Evolutionary conservation across 768 basidiomycete species (phyloP).

Genomic region (Mycena capillaripes): DNA sequence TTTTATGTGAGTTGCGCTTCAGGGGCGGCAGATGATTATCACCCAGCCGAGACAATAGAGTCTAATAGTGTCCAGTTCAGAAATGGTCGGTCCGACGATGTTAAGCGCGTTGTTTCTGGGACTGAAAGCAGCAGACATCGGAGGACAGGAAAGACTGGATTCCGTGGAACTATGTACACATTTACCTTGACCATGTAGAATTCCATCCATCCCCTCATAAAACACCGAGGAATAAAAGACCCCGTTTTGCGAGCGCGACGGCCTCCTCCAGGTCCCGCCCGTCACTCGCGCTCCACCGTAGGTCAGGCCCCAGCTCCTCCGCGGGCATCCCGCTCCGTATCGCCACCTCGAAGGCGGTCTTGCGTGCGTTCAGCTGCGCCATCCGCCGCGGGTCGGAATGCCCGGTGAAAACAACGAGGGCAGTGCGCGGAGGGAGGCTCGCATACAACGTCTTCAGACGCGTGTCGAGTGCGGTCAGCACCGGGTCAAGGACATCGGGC

Average conservation of each 20-base stretch:
- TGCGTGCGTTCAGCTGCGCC: constrained; percentile 78
- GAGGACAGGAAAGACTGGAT: too few relatives aligned
- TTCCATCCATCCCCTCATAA: constrained; percentile 17
- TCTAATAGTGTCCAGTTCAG: too few relatives aligned
- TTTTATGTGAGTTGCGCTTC: too few relatives aligned
- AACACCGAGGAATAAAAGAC: constrained; percentile 85
- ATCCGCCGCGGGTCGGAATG: constrained; percentile 90
- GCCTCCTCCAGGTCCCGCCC: constrained; percentile 85
- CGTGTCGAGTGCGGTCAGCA: constrained; percentile 68
- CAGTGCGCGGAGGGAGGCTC: constrained; percentile 82
- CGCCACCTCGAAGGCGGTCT: constrained; percentile 79
- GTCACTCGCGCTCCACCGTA: constrained; percentile 83
- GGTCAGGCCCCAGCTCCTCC: constrained; percentile 67
- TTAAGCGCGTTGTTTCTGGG: too few relatives aligned
- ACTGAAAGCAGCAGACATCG: too few relatives aligned
- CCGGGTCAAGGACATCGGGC: constrained; percentile 48
- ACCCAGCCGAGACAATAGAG: not conserved
- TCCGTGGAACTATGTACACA: too few relatives aligned
- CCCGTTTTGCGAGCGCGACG: constrained; percentile 84
- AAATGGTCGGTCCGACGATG: too few relatives aligned
- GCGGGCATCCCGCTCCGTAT: constrained; percentile 67
- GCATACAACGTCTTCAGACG: constrained; percentile 75
- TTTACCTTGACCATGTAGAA: too few relatives aligned
- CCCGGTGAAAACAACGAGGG: constrained; percentile 88
- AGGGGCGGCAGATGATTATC: not conserved